Evolutionary conservation across 148 eudicot species (phyloP).

Genomic region (Drosera capensis): DNA sequence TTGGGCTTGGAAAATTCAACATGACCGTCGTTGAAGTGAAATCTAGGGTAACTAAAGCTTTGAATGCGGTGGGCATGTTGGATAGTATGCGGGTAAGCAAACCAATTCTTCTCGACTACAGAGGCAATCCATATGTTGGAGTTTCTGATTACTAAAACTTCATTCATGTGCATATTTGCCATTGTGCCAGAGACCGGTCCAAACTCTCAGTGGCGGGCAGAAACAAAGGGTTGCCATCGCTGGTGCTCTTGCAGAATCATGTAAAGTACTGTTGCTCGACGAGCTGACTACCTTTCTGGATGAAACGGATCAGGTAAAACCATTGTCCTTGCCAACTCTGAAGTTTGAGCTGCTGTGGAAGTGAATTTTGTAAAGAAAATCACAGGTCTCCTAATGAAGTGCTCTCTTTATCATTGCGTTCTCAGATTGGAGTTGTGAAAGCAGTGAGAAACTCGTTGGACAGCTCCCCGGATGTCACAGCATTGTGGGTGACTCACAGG

Average conservation of each 20-base stretch:
- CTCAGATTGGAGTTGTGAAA: constrained; percentile 55
- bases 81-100: constrained; percentile 46
- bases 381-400: too few relatives aligned
- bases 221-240: constrained; percentile 97
- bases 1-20: constrained; percentile 74
- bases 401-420: not conserved
- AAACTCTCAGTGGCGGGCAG: constrained; percentile 98
- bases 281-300: constrained; percentile 87
- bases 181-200: constrained; percentile 57
- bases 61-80: constrained; percentile 78
- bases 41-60: constrained; percentile 49
- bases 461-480: constrained; percentile 52
- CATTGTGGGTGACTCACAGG: constrained; percentile 93
- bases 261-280: constrained; percentile 66
- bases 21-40: constrained; percentile 45
- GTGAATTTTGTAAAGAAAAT: too few relatives aligned
- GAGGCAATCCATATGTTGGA: not conserved
- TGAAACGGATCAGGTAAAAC: constrained; percentile 69
- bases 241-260: constrained; percentile 89
- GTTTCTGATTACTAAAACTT: not conserved
- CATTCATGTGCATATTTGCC: constrained; percentile 4
- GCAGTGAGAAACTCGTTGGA: constrained; percentile 59
- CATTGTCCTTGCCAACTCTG: not conserved
- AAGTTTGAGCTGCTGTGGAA: not conserved
- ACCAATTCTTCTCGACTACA: not conserved